Percentiles rank a stretch among this genome's conserved stretches.
Conservation (phyloP, 352 stramenopile genomes). For the Phytophthora uliginosa region DNA sequence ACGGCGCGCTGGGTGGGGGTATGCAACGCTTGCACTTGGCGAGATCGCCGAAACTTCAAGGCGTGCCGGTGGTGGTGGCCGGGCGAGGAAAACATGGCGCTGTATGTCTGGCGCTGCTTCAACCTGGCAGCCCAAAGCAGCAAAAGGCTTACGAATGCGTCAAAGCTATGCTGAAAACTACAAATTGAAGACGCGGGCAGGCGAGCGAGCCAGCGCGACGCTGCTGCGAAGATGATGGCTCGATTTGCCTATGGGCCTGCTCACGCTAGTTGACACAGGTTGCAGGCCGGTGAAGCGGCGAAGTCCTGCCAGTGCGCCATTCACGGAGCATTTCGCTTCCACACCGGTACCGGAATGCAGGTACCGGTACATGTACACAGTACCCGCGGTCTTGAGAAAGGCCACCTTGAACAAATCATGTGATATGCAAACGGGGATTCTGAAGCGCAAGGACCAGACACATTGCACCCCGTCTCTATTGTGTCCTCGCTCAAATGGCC, state of each 20-base stretch:
- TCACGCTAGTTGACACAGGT: constrained; percentile 1
- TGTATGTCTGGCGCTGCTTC: background rate
- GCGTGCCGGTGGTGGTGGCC: constrained; percentile 7
- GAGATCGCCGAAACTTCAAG: constrained; percentile 23
- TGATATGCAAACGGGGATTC: constrained; percentile 15
- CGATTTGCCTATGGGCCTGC: constrained; percentile 23
- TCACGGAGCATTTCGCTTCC: too few species aligned
- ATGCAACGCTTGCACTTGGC: constrained; percentile 5
- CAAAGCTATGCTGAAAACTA: constrained; percentile 16
- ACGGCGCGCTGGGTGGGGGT: background rate
- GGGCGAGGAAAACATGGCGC: constrained; percentile 2
- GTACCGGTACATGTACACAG: background rate
- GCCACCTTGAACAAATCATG: constrained; percentile 5
- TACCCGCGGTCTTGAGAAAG: background rate
- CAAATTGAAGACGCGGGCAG: constrained; percentile 10
- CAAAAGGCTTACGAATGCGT: background rate
- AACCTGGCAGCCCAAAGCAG: background rate
- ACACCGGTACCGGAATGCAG: too few species aligned
- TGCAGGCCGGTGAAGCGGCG: background rate
- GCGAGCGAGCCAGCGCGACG: constrained; percentile 5
- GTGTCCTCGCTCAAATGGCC: constrained; percentile 9
- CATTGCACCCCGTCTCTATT: constrained; percentile 15
- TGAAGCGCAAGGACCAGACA: constrained; percentile 2
- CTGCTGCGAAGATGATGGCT: constrained; percentile 7
- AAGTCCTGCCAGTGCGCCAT: background rate